Evolutionary conservation across 2,329 filamentous ascomycete genomes (phyloP).

Genomic region (Alternaria longipes): DNA sequence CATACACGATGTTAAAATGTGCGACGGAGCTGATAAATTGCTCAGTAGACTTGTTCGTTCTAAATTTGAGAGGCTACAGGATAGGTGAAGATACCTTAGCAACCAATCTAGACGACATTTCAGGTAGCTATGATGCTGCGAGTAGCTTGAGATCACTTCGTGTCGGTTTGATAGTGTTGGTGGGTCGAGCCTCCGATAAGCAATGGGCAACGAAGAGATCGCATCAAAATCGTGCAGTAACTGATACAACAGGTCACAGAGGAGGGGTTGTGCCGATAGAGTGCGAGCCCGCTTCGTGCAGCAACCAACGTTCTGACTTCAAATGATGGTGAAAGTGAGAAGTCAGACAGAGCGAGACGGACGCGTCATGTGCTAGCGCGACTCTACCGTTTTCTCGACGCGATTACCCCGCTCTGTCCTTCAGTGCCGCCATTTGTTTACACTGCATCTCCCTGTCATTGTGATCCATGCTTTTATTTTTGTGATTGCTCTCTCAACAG

Average conservation of each 20-base stretch:
- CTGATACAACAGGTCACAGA: not conserved
- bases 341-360: not conserved
- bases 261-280: not conserved
- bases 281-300: not conserved
- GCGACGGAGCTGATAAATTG: not conserved
- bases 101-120: not conserved
- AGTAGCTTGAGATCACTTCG: not conserved
- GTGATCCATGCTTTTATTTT: not conserved
- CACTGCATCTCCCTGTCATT: not conserved
- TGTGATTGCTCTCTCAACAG: not conserved
- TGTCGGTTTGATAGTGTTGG: not conserved
- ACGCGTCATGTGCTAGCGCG: slow-evolving; percentile 1
- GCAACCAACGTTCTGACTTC: not conserved
- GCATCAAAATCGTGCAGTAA: not conserved
- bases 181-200: not conserved
- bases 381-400: not conserved
- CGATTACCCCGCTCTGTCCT: slow-evolving; percentile 1
- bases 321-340: not conserved
- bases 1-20: not conserved
- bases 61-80: not conserved
- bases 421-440: not conserved
- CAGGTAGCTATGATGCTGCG: not conserved
- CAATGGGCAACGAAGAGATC: not conserved
- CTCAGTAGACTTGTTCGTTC: not conserved
- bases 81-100: not conserved